These are phyloP conservation scores for Barbarea vulgaris DNA, from an alignment of 345 rosid species.

Conservation along the genomic window DNA sequence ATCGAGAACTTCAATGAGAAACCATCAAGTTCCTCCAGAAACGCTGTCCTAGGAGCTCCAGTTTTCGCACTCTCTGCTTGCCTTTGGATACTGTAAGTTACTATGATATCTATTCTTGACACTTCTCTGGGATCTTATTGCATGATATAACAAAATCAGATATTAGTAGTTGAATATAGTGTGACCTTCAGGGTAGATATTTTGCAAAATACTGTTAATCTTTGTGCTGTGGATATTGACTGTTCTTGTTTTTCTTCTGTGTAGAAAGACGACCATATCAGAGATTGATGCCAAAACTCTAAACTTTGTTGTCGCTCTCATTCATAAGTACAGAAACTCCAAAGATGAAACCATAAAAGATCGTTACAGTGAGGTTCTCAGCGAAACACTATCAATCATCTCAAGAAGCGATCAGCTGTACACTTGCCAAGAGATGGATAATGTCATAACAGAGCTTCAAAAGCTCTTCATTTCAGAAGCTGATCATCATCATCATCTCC, in stretches of 20 bases:
- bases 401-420: slow-evolving; percentile 58
- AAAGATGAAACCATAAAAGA: slow-evolving; percentile 39
- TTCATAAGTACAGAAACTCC: slow-evolving; percentile 47
- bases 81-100: slow-evolving; percentile 69
- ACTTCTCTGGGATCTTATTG: background rate
- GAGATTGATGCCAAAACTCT: slow-evolving; percentile 67
- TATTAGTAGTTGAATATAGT: background rate
- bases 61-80: slow-evolving; percentile 72
- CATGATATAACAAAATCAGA: background rate
- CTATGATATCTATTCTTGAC: background rate
- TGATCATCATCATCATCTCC: slow-evolving; percentile 31
- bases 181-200: background rate
- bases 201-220: background rate
- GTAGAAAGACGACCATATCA: slow-evolving; percentile 59
- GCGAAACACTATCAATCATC: slow-evolving; percentile 53
- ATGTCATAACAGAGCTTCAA: slow-evolving; percentile 65
- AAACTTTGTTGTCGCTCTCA: slow-evolving; percentile 52
- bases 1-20: slow-evolving; percentile 50
- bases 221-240: slow-evolving; percentile 9
- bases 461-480: slow-evolving; percentile 57
- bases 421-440: slow-evolving; percentile 63
- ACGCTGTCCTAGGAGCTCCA: slow-evolving; percentile 54
- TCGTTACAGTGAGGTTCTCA: slow-evolving; percentile 52
- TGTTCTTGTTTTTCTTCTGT: slow-evolving; percentile 22
- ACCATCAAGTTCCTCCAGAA: slow-evolving; percentile 37